Conservation (phyloP, 192 early-diverging fungal species). For the Coemansia sp. region DNA sequence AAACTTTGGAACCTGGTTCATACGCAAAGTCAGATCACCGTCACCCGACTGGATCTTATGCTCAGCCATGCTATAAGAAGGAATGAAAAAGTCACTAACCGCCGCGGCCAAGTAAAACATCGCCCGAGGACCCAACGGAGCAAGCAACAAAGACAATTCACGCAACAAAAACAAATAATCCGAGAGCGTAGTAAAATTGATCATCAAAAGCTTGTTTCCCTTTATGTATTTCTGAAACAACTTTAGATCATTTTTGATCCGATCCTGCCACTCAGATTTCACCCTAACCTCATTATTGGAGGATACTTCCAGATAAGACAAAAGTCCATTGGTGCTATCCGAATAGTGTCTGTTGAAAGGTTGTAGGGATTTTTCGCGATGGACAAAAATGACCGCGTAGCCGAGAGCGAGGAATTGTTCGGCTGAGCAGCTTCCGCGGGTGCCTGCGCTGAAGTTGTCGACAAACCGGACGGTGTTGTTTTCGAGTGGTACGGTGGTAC, state of each 20-base stretch:
- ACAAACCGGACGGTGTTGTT: constrained; percentile 97
- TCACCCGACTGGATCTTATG: constrained; percentile 97
- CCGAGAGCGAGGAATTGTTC: constrained; percentile 86
- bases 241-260: constrained; percentile 65
- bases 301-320: constrained; percentile 77
- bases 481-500: constrained; percentile 95
- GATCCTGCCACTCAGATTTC: constrained; percentile 62
- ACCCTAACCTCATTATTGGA: constrained; percentile 60
- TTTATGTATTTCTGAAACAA: constrained; percentile 67
- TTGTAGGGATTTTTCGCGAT: constrained; percentile 89
- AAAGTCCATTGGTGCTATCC: constrained; percentile 70
- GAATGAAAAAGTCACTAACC: constrained; percentile 98
- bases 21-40: constrained; percentile 78
- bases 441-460: constrained; percentile 98
- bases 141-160: constrained; percentile 67
- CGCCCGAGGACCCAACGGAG: constrained; percentile 62
- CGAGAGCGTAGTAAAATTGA: constrained; percentile 85
- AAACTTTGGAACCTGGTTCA: constrained; percentile 98
- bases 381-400: constrained; percentile 95
- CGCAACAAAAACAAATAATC: constrained; percentile 93
- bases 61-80: constrained; percentile 85
- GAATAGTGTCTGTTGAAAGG: constrained; percentile 92
- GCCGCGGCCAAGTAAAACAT: constrained; percentile 99
- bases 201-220: constrained; percentile 66
- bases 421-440: constrained; percentile 92